Conservation (phyloP, 2,329 filamentous ascomycete species). For the Zelopaecilomyces penicillatus region DNA sequence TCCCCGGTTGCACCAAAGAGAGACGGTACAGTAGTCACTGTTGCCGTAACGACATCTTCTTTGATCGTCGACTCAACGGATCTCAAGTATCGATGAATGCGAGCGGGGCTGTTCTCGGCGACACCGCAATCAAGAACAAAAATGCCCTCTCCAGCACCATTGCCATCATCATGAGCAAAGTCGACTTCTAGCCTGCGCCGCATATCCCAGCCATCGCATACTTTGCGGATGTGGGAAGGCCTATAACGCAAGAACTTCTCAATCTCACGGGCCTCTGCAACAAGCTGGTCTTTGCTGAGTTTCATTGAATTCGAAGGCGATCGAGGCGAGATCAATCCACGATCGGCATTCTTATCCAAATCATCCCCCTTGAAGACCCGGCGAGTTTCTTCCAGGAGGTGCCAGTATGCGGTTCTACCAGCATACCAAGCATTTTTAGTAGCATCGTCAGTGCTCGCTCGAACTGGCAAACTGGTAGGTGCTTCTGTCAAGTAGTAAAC, state of each 20-base stretch:
- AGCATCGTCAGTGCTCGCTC: slow-evolving; percentile 43
- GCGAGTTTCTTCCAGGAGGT: slow-evolving; percentile 67
- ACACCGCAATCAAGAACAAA: slow-evolving; percentile 66
- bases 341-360: slow-evolving; percentile 56
- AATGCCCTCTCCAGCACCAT: slow-evolving; percentile 66
- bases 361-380: slow-evolving; percentile 65
- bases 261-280: slow-evolving; percentile 72
- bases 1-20: slow-evolving; percentile 19
- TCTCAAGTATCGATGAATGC: slow-evolving; percentile 37
- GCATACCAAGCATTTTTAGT: slow-evolving; percentile 69
- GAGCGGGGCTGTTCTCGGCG: slow-evolving; percentile 44
- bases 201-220: slow-evolving; percentile 90
- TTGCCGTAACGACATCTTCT: slow-evolving; percentile 4
- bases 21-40: slow-evolving; percentile 14
- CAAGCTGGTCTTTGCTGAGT: slow-evolving; percentile 60
- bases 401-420: slow-evolving; percentile 73
- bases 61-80: slow-evolving; percentile 13
- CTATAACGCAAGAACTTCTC: slow-evolving; percentile 64
- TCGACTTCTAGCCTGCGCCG: slow-evolving; percentile 76
- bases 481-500: slow-evolving; percentile 74
- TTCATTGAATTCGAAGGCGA: slow-evolving; percentile 68
- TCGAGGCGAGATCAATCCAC: slow-evolving; percentile 72
- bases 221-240: slow-evolving; percentile 69
- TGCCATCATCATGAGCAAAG: slow-evolving; percentile 73
- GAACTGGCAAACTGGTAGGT: slow-evolving; percentile 47